Evolutionary conservation across 139 green algal genomes (phyloP).

Genomic region (Coelastrella sp.): DNA sequence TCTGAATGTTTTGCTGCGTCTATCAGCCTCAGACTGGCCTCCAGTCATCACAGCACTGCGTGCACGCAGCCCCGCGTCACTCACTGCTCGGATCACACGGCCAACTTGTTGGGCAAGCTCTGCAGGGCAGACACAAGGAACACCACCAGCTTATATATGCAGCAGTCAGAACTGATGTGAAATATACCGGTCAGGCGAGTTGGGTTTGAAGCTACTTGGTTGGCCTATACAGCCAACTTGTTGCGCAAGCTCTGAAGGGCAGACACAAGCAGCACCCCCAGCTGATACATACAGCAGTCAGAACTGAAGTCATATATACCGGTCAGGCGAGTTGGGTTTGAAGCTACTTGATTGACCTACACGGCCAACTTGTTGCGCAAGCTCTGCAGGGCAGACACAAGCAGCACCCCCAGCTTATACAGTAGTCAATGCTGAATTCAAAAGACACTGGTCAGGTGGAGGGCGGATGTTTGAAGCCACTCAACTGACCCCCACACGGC

Average conservation of each 20-base stretch:
- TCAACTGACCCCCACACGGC: too few species aligned
- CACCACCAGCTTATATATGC: background rate
- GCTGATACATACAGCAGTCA: background rate
- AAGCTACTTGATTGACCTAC: too few species aligned
- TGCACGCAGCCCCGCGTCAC: conserved; percentile 58
- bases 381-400: too few species aligned
- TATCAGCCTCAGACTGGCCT: conserved; percentile 59
- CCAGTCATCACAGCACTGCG: conserved; percentile 75
- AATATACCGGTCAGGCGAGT: background rate
- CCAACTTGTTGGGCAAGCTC: conserved; percentile 77
- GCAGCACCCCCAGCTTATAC: background rate
- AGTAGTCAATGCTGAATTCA: background rate
- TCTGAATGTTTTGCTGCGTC: conserved; percentile 52
- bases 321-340: too few species aligned
- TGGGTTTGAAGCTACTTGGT: too few species aligned
- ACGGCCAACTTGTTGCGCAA: too few species aligned
- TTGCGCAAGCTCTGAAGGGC: too few species aligned
- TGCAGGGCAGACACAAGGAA: background rate
- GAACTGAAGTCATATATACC: background rate
- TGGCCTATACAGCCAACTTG: too few species aligned
- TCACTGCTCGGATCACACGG: conserved; percentile 65
- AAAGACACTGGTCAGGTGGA: background rate
- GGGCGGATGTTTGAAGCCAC: too few species aligned
- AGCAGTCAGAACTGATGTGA: background rate
- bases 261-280: background rate